Conservation (phyloP, 2,329 filamentous ascomycete species). For the Phialemonium atrogriseum region DNA sequence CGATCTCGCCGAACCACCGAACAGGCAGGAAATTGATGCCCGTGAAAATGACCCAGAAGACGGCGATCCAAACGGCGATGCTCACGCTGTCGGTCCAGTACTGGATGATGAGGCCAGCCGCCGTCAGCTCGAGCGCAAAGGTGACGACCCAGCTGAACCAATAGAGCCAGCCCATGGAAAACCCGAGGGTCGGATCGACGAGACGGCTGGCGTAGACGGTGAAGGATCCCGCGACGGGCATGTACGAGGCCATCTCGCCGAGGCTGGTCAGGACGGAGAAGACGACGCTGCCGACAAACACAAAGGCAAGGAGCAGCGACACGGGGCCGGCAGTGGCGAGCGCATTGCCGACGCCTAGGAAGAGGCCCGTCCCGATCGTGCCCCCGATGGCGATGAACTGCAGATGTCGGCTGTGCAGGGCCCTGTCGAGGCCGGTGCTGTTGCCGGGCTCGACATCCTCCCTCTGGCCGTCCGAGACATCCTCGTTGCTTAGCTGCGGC, state of each 20-base stretch:
- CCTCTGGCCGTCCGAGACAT: too few relatives aligned
- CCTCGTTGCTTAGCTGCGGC: too few relatives aligned
- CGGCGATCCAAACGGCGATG: slow-evolving; percentile 63
- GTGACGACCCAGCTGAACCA: slow-evolving; percentile 73
- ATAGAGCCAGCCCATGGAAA: slow-evolving; percentile 66
- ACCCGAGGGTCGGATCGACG: slow-evolving; percentile 52
- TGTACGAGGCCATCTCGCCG: slow-evolving; percentile 68
- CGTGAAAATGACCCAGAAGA: slow-evolving; percentile 67
- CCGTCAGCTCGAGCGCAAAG: slow-evolving; percentile 64
- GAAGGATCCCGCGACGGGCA: slow-evolving; percentile 70
- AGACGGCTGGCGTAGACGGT: slow-evolving; percentile 70
- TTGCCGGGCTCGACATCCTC: too few relatives aligned
- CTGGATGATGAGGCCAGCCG: slow-evolving; percentile 66
- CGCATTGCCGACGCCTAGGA: slow-evolving; percentile 58
- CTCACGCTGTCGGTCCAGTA: slow-evolving; percentile 59
- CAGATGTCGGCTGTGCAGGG: slow-evolving; percentile 34
- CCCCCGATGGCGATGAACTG: slow-evolving; percentile 47
- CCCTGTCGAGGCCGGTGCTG: too few relatives aligned
- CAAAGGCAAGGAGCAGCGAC: slow-evolving; percentile 58
- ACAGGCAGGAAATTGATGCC: slow-evolving; percentile 64
- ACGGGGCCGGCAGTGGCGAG: slow-evolving; percentile 57
- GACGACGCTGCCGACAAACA: slow-evolving; percentile 63
- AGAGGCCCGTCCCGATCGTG: slow-evolving; percentile 66
- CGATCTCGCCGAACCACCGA: slow-evolving; percentile 65
- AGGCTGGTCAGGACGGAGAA: slow-evolving; percentile 66